Base-by-base conservation (phyloP, 495 filamentous ascomycete species). In the Chaetomidium leptoderma region DNA sequence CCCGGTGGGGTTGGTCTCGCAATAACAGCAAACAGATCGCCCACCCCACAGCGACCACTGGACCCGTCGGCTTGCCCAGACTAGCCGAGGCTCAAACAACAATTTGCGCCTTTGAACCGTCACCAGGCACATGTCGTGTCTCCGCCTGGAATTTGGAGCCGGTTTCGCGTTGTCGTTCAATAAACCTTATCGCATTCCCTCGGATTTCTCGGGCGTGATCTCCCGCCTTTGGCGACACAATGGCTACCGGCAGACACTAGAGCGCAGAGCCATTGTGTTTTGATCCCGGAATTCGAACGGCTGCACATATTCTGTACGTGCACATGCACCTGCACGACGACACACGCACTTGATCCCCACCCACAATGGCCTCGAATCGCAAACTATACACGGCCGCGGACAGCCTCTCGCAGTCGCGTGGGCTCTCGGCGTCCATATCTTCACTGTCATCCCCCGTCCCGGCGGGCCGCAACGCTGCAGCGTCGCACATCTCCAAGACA, bases 401-500 rank as follows among this genome's bases (percentile, higher is more conserved):
- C 60, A 21, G 57, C 55, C 24, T 74, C 23, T 21, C 43, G 11
- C 55, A 58, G 46, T n/a, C 55, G 10, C 55, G 55, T 14, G 55
- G 55, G 23, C 72, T 81, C 27, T 71, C 75, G 6, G 70, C 73
- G 11, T 79, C 78, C 11, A 76, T 81, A 43, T 70, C 76, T 7
- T 77, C 76, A 11, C 63, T 77, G 10, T 70, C 76, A 27, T 66
- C 75, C 9, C 69, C 74, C 39, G 60, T 74, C 17, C 62, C 83
- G 46, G 80, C 85, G 61, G 72, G 73, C 58, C 80, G 83, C 27
- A 76, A 79, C 49, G 74, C 78, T 35, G 76, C 74, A 32, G 75
- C 82, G 32, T 78, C 77, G n/a, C 80, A 84, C 60, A 84, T 91
- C 60, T 86, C 86, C 46, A 92, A 91, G 69, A 80, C 88, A 5